Conservation (phyloP, 768 basidiomycete genomes). For the Rhizopogon vinicolor region DNA sequence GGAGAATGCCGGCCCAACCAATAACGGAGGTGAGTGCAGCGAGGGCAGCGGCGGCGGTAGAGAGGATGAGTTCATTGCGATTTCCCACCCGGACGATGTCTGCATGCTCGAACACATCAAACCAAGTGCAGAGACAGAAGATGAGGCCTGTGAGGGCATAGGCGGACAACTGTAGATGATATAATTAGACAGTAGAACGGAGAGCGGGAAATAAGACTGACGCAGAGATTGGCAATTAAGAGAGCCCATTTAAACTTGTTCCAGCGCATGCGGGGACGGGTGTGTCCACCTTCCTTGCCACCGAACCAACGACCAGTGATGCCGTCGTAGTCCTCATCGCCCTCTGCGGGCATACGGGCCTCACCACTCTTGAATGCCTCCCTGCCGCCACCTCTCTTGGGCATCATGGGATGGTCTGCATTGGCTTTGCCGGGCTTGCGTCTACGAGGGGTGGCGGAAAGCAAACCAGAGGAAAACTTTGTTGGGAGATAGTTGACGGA, state of each 20-base stretch:
- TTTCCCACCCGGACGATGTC: conserved; percentile 73
- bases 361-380: conserved; percentile 59
- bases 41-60: conserved; percentile 53
- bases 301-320: conserved; percentile 34
- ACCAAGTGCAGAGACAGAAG: conserved; percentile 69
- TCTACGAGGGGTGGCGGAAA: conserved; percentile 36
- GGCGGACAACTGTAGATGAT: conserved; percentile 40
- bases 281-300: conserved; percentile 33
- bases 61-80: no score
- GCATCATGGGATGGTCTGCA: conserved; percentile 7
- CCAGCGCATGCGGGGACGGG: conserved; percentile 54
- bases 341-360: conserved; percentile 44
- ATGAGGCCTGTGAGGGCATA: conserved; percentile 65
- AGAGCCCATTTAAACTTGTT: conserved; percentile 83
- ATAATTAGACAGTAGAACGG: not conserved
- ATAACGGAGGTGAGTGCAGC: conserved; percentile 63
- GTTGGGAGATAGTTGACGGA: conserved; percentile 71
- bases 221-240: conserved; percentile 39
- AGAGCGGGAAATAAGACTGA: not conserved
- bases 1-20: conserved; percentile 75
- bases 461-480: conserved; percentile 58
- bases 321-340: conserved; percentile 54
- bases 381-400: conserved; percentile 65
- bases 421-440: conserved; percentile 25
- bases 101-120: conserved; percentile 64